Evolutionary conservation across 305 asterid species (phyloP), one percentile per base, ranked within the genome.

Genomic region (Solanum hybrid): DNA sequence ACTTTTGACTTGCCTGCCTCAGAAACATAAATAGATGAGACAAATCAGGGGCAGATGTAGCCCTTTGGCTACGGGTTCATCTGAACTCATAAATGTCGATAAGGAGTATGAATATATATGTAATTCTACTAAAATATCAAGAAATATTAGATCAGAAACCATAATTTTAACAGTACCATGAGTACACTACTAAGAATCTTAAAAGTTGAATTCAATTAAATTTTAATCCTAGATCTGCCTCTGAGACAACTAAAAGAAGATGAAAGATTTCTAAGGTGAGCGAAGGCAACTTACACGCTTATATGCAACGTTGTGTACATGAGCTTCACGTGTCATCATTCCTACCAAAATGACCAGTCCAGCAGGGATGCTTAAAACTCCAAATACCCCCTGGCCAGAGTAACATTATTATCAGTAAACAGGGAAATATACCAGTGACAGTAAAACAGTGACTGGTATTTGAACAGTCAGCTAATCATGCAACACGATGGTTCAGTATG

Each of bases 321-420:
- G 31, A 36, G 95, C 94, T 81, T 95, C 96, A 76, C 92, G 95
- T 26, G 93, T 92, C 79, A 93, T 92, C 87, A 92, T 88, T 90
- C 96, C 94, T 82, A 95, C 96, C 86, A 93, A 70, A 91, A 94
- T 94, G 90, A 94, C 96, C 82, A 95, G 90, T 85, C 90, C 93
- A 89, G 94, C 93, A 37, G 97, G 97, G 90, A 95, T 37, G 90
- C 95, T 95, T 75, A 94, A 94, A 89, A 95, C 89, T 91, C 97
- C 96, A 84, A 94, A 93, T 38, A 93, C 96, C 70, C 95, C 96
- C 96, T 95, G 90, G 90, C 88, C 88, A 89, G 86, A 88, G 88
- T 20, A 41, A 29, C 72, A 83, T 41, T 41, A 83, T 45, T 84
- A 51, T 84, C 41, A 51, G 88, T 51, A 31, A 11, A 10, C 41